Conservation (phyloP, 257 asterid genomes). For the Solanum pennellii region DNA sequence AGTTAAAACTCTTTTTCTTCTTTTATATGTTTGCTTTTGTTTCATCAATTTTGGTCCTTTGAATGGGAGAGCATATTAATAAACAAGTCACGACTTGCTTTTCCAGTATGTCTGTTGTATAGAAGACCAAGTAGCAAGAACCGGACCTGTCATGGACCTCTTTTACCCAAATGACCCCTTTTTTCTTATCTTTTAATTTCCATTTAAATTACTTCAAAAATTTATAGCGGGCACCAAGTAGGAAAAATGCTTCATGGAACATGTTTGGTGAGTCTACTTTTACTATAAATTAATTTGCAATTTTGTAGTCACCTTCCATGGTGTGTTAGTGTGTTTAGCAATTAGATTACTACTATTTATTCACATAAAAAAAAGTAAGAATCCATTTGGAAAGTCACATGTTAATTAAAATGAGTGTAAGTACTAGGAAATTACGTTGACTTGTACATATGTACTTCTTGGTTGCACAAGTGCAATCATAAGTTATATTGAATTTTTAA, state of each 20-base stretch:
- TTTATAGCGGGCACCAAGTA: constrained; percentile 9
- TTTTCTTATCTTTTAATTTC: background rate
- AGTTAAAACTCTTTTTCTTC: background rate
- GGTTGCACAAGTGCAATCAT: too few species aligned
- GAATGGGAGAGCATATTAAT: background rate
- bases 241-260: background rate
- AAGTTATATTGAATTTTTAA: too few species aligned
- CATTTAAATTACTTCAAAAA: constrained; percentile 7
- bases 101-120: background rate
- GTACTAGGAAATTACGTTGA: background rate
- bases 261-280: background rate
- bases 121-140: background rate
- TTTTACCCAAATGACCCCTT: constrained; percentile 2
- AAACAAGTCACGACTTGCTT: background rate
- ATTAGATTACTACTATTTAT: background rate
- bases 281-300: background rate
- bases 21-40: background rate
- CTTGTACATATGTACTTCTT: too few species aligned
- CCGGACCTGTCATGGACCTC: constrained; percentile 24
- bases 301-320: background rate
- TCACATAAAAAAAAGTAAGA: background rate
- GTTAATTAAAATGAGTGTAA: background rate
- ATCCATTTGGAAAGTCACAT: background rate
- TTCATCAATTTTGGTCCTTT: background rate
- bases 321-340: background rate